A percentile compares a stretch with the other conserved stretches of the same genome.
phyloP scores from a whole-genome alignment of 352 stramenopile genomes.

The Bremia lactucae region DNA sequence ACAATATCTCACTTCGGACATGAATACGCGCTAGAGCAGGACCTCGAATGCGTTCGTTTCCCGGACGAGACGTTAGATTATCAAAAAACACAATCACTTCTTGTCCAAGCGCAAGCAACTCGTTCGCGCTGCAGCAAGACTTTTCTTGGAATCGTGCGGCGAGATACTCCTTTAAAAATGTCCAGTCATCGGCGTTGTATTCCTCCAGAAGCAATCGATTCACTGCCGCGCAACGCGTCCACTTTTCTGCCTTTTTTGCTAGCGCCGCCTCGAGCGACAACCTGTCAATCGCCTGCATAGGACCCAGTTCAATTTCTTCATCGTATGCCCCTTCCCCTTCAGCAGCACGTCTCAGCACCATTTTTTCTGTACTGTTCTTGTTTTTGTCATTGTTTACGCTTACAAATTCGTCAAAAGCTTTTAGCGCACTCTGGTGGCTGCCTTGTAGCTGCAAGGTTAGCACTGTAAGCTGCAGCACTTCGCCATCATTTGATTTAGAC shows the following conservation, averaged over 20 bases:
- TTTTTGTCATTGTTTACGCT: constrained; percentile 10
- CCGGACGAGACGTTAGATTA: constrained; percentile 30
- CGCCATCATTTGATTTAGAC: constrained; percentile 41
- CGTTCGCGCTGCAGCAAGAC: not conserved
- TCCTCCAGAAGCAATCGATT: constrained; percentile 52
- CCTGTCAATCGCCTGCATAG: constrained; percentile 73
- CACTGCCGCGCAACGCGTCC: constrained; percentile 36
- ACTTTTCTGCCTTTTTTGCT: constrained; percentile 37
- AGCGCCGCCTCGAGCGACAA: constrained; percentile 59
- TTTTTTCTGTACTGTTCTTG: constrained; percentile 17
- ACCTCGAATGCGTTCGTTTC: constrained; percentile 49
- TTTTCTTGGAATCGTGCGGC: constrained; percentile 33
- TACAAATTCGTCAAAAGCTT: constrained; percentile 65
- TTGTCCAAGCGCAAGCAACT: constrained; percentile 19
- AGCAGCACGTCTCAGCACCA: constrained; percentile 33
- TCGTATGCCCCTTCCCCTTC: constrained; percentile 70
- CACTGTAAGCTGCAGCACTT: constrained; percentile 59
- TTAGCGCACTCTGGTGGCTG: constrained; percentile 51
- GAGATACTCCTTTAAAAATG: constrained; percentile 62
- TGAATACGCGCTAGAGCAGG: constrained; percentile 60
- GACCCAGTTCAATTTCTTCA: constrained; percentile 74
- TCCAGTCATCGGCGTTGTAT: constrained; percentile 78
- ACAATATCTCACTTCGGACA: constrained; percentile 36
- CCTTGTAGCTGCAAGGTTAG: constrained; percentile 65
- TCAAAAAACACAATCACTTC: constrained; percentile 30